Conservation (phyloP, 2,329 filamentous ascomycete species). For the Periconia sp. region DNA sequence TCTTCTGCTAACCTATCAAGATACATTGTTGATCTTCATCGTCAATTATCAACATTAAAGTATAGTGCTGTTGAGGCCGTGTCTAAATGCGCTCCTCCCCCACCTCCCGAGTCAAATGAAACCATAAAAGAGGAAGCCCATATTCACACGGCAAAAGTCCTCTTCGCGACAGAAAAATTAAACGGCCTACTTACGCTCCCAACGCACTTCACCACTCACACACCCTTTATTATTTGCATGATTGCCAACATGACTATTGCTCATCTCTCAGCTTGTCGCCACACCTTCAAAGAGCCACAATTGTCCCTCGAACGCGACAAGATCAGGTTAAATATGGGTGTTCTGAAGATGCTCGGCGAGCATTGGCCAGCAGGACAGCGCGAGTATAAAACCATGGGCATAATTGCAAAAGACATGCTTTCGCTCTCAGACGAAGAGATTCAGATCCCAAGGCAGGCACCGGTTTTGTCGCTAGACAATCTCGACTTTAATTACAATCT, state of each 20-base stretch:
- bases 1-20: too few species aligned
- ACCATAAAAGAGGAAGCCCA: conserved; percentile 20
- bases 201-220: conserved; percentile 23
- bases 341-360: conserved; percentile 28
- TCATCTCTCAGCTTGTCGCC: conserved; percentile 30
- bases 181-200: conserved; percentile 29
- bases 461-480: conserved; percentile 13
- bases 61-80: conserved; percentile 24
- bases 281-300: conserved; percentile 26
- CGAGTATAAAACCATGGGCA: conserved; percentile 23
- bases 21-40: conserved; percentile 30
- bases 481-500: conserved; percentile 23
- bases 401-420: conserved; percentile 25
- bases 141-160: conserved; percentile 31
- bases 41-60: conserved; percentile 21
- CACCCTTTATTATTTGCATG: conserved; percentile 37
- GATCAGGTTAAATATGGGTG: conserved; percentile 33
- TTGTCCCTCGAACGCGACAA: conserved; percentile 26
- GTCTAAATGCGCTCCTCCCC: conserved; percentile 28
- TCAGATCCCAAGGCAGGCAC: conserved; percentile 9
- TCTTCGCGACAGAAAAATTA: conserved; percentile 23
- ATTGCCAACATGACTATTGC: conserved; percentile 32
- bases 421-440: conserved; percentile 21
- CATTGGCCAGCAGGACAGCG: conserved; percentile 24
- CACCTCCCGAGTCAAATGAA: conserved; percentile 21